A percentile compares a stretch with the other conserved stretches of the same genome.
Conservation (phyloP, 1,284 basidiomycete species). For the Bondarzewia mesenterica region DNA sequence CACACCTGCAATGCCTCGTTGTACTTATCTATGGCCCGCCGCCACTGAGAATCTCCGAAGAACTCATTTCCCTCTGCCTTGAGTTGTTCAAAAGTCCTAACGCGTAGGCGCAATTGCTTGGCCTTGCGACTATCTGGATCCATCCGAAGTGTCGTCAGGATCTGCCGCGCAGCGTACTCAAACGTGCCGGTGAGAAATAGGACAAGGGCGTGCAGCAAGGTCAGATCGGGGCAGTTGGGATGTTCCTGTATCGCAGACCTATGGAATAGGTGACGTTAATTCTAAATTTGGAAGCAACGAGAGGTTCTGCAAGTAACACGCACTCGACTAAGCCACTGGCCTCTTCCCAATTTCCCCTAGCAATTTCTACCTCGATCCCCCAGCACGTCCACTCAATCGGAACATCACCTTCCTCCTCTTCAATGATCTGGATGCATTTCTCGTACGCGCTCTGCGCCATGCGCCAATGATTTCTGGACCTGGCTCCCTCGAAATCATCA, state of each 20-base stretch:
- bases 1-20: conserved; percentile 11
- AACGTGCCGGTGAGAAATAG: conserved; percentile 11
- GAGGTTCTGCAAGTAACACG: no score
- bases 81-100: conserved; percentile 4
- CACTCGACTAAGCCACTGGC: conserved; percentile 10
- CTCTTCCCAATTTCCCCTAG: conserved; percentile 10
- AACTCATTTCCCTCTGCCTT: conserved; percentile 9
- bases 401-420: conserved; percentile 8
- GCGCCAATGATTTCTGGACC: conserved; percentile 14
- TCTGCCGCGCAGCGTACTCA: conserved; percentile 1
- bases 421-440: conserved; percentile 7
- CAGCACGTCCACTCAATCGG: conserved; percentile 13
- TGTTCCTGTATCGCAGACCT: background rate
- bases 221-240: conserved; percentile 5
- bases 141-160: conserved; percentile 6
- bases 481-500: conserved; percentile 8
- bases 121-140: conserved; percentile 12
- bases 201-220: conserved; percentile 5
- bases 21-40: conserved; percentile 7
- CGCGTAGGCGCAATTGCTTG: conserved; percentile 6
- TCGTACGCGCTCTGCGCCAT: conserved; percentile 13
- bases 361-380: conserved; percentile 12
- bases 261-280: background rate
- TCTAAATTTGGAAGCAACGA: no score
- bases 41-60: conserved; percentile 5